Percentiles rank a stretch among this genome's conserved stretches.
Conservation (phyloP, 768 basidiomycete species). For the Lactifluus echinatus region DNA sequence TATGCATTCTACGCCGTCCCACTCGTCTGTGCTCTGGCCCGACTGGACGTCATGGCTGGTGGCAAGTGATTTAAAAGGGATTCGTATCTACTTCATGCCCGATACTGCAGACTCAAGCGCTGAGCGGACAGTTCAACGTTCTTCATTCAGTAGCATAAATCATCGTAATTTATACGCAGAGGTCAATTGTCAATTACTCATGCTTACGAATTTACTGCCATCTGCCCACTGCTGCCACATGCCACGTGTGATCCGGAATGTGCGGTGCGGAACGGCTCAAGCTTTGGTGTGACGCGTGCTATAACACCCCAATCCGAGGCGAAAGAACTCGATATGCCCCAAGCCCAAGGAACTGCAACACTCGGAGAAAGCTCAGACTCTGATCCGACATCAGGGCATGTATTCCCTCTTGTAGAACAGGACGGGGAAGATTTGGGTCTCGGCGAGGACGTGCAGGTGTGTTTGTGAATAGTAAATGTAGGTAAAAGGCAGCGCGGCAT, state of each 20-base stretch:
- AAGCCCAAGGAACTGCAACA: background rate
- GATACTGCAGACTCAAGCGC: conserved; percentile 2
- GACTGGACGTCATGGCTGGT: conserved; percentile 49
- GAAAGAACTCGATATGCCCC: background rate
- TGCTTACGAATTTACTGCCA: too few relatives aligned
- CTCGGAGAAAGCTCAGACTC: background rate
- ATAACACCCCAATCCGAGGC: background rate
- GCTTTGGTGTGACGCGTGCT: too few relatives aligned
- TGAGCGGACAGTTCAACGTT: conserved; percentile 8
- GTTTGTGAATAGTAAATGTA: background rate
- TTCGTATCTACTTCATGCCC: background rate
- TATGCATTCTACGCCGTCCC: conserved; percentile 69
- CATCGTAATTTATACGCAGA: too few relatives aligned
- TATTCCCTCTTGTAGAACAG: background rate
- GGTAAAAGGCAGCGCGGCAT: too few relatives aligned
- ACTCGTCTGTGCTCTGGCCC: conserved; percentile 57
- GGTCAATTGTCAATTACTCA: background rate
- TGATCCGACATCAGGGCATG: background rate
- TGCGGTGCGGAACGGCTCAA: too few relatives aligned
- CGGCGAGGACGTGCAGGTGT: conserved; percentile 1
- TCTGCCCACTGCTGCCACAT: background rate
- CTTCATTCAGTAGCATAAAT: conserved; percentile 1
- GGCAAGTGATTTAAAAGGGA: conserved; percentile 27
- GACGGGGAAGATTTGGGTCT: background rate
- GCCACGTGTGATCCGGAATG: background rate